phyloP scores from a whole-genome alignment of 2,329 filamentous ascomycete genomes.

The Talaromyces verruculosus region DNA sequence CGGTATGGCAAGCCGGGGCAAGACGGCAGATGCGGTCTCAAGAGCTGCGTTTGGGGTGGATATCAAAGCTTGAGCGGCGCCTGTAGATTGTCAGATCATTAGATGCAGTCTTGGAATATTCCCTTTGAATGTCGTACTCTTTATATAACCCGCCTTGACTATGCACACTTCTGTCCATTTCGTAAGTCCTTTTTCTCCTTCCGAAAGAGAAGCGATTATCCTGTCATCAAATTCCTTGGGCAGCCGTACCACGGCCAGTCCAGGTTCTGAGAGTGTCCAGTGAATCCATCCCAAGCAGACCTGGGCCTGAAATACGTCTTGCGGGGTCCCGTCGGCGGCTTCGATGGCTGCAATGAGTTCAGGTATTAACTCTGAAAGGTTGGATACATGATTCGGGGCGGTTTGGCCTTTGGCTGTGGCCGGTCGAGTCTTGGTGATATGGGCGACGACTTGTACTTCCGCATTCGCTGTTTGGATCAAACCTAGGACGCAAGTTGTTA shows the following conservation, averaged over 20 bases:
- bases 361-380: constrained; percentile 44
- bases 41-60: constrained; percentile 58
- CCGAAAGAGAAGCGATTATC: constrained; percentile 54
- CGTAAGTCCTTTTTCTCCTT: constrained; percentile 54
- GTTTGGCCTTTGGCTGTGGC: constrained; percentile 30
- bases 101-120: neutral
- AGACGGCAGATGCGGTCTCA: constrained; percentile 63
- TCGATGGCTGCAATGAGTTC: constrained; percentile 55
- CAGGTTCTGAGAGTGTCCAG: constrained; percentile 71
- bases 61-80: constrained; percentile 47
- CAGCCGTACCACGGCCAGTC: constrained; percentile 59
- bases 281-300: constrained; percentile 84
- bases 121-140: constrained; percentile 54
- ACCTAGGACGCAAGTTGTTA: constrained; percentile 50
- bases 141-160: constrained; percentile 75
- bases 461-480: constrained; percentile 68
- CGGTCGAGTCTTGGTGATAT: constrained; percentile 41
- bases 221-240: constrained; percentile 62
- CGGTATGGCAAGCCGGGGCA: constrained; percentile 58
- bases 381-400: constrained; percentile 36
- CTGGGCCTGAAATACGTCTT: constrained; percentile 71
- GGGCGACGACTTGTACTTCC: constrained; percentile 64
- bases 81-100: constrained; percentile 35
- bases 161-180: constrained; percentile 82
- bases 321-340: constrained; percentile 52